Evolutionary conservation across 768 basidiomycete genomes (phyloP).

Genomic region (Porphyrellus cyaneotinctus): DNA sequence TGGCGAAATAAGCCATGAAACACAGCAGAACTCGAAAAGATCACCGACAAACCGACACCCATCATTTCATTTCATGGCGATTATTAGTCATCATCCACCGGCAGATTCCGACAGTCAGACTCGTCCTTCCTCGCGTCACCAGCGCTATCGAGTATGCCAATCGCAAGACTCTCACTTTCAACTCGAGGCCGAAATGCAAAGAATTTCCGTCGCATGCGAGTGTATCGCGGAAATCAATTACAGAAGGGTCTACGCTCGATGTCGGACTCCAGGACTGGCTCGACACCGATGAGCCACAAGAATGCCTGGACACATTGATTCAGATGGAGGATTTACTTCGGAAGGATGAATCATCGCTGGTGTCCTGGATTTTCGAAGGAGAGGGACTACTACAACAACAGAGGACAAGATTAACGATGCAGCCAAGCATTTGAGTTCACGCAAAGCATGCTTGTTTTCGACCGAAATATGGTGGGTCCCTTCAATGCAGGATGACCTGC

Average conservation of each 20-base stretch:
- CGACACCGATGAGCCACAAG: neutral
- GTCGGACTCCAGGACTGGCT: neutral
- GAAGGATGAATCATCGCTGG: neutral
- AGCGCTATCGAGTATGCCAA: neutral
- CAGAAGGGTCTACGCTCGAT: neutral
- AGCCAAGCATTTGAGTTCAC: neutral
- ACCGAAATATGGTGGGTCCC: conserved; percentile 2
- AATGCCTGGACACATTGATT: neutral
- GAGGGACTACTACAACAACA: neutral
- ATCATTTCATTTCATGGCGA: conserved; percentile 6
- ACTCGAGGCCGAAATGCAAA: neutral
- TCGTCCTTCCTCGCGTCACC: too few species aligned
- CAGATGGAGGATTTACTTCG: neutral
- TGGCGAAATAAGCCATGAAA: conserved; percentile 67
- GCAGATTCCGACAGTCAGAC: conserved; percentile 10
- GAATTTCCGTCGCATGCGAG: neutral
- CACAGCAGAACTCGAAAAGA: conserved; percentile 1
- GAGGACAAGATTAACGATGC: neutral
- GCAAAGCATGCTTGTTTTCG: neutral
- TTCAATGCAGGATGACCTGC: neutral
- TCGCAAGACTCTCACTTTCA: neutral
- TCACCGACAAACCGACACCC: neutral
- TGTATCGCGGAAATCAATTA: neutral
- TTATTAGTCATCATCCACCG: conserved; percentile 25
- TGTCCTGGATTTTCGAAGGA: neutral